phyloP scores from a whole-genome alignment of 805 yeast species.

The Kluyveromyces lactis region DNA sequence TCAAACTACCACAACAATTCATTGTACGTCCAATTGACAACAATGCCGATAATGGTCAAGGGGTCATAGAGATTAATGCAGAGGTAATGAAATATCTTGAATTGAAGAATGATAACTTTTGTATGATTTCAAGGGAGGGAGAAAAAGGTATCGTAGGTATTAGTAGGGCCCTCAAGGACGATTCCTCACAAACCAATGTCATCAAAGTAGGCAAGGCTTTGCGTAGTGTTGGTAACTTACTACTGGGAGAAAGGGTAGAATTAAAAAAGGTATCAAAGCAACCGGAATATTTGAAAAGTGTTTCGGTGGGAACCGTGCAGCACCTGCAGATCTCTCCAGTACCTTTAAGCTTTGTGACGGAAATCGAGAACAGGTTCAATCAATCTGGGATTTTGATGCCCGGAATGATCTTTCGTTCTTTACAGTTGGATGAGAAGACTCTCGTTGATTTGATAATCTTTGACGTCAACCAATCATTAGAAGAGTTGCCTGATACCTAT shows the following conservation, averaged over 20 bases:
- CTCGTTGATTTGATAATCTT: constrained; percentile 15
- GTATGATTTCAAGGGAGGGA: constrained; percentile 38
- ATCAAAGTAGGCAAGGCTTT: constrained; percentile 42
- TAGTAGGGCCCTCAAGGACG: constrained; percentile 32
- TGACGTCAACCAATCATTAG: constrained; percentile 25
- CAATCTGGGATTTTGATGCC: constrained; percentile 58
- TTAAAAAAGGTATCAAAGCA: constrained; percentile 40
- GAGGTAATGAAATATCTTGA: constrained; percentile 41
- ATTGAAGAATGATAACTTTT: constrained; percentile 37
- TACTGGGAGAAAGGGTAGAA: constrained; percentile 44
- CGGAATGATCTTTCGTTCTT: constrained; percentile 34
- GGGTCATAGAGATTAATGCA: constrained; percentile 35
- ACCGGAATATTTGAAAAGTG: constrained; percentile 38
- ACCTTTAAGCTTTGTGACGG: constrained; percentile 28
- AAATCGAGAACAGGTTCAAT: constrained; percentile 36
- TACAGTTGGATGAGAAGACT: constrained; percentile 12
- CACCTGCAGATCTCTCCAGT: constrained; percentile 16
- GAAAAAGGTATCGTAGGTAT: constrained; percentile 40
- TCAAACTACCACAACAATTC: constrained; percentile 32
- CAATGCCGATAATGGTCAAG: constrained; percentile 23
- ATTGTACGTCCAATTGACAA: constrained; percentile 30
- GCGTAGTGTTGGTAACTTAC: constrained; percentile 34
- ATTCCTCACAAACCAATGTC: constrained; percentile 29
- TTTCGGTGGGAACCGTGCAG: constrained; percentile 28
- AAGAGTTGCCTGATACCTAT: constrained; percentile 34